Conservation (phyloP, 768 basidiomycete genomes). For the Suillus placidus region DNA sequence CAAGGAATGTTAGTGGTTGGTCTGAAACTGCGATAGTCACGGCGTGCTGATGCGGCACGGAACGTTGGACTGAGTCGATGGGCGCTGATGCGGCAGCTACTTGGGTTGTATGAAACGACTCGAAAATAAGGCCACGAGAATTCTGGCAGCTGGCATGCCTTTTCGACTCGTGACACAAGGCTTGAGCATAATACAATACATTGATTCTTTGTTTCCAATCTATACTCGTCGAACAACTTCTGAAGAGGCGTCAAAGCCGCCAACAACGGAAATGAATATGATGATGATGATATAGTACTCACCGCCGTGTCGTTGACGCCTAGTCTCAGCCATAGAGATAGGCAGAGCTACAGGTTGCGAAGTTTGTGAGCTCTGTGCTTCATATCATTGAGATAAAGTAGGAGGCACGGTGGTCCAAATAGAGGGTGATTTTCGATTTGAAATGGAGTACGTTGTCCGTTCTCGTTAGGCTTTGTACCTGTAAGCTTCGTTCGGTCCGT, state of each 20-base stretch:
- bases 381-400: background rate
- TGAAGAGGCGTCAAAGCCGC: background rate
- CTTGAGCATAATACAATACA: background rate
- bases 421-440: background rate
- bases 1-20: background rate
- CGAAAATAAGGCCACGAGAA: background rate
- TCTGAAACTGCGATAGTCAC: background rate
- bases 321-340: background rate
- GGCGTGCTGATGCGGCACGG: background rate
- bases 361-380: background rate
- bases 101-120: background rate
- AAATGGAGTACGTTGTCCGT: background rate
- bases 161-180: background rate
- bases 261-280: background rate
- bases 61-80: background rate
- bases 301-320: background rate
- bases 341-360: background rate
- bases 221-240: background rate
- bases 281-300: background rate
- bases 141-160: background rate
- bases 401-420: background rate
- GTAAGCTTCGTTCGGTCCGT: background rate
- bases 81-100: background rate
- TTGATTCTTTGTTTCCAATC: background rate
- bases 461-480: background rate